Evolutionary conservation across 106 monocot genomes (phyloP).

Genomic region (Phalaenopsis aphrodite): DNA sequence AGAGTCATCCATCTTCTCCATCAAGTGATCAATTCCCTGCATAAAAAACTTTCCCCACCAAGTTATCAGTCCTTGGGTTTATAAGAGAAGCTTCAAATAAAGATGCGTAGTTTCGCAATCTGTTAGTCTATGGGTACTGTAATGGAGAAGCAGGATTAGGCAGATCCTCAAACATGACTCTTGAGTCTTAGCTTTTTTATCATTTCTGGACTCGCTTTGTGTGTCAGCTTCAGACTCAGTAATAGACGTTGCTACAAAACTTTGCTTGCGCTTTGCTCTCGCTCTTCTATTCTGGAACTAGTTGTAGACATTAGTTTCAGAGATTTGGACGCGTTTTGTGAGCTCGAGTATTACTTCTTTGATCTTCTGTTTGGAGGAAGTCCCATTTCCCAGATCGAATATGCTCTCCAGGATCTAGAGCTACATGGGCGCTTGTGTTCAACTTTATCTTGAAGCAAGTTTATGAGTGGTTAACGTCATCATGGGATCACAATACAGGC

Average conservation of each 20-base stretch:
- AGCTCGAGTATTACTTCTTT: conserved; percentile 57
- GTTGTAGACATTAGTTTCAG: conserved; percentile 87
- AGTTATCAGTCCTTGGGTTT: neutral
- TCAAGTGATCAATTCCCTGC: conserved; percentile 4
- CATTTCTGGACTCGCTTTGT: conserved; percentile 6
- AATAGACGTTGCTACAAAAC: neutral
- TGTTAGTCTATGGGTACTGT: neutral
- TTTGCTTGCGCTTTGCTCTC: conserved; percentile 53
- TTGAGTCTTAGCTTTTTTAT: conserved; percentile 10
- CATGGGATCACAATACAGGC: conserved; percentile 34
- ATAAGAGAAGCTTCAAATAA: neutral
- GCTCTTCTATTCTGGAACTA: conserved; percentile 96
- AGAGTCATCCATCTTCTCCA: neutral
- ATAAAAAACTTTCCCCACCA: conserved; percentile 1
- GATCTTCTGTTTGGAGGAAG: conserved; percentile 81
- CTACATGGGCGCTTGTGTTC: conserved; percentile 71
- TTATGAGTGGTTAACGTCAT: conserved; percentile 28
- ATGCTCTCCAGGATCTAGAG: conserved; percentile 70
- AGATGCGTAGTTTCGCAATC: neutral
- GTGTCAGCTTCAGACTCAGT: conserved; percentile 17
- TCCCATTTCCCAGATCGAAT: conserved; percentile 55
- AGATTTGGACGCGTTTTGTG: conserved; percentile 56
- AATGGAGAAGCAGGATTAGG: neutral
- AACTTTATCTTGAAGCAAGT: conserved; percentile 59
- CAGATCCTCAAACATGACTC: neutral